A percentile compares a stretch with the other conserved stretches of the same genome.
phyloP scores from a whole-genome alignment of 331 rosid genomes.

The Quercus tomentella region DNA sequence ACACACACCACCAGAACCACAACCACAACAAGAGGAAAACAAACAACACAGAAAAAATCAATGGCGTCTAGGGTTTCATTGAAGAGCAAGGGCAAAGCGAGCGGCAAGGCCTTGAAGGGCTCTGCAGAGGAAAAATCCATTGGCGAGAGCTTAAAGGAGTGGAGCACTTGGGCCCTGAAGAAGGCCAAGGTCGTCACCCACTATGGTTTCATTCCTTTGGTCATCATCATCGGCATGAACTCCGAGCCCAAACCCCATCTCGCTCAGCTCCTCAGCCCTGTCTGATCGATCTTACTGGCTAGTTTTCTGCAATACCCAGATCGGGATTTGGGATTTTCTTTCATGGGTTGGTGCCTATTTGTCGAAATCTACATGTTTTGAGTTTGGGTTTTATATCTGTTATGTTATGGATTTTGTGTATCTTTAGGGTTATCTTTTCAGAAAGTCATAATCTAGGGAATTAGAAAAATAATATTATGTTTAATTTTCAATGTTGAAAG shows the following conservation, averaged over 20 bases:
- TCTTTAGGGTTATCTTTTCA: not conserved
- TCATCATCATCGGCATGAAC: conserved; percentile 90
- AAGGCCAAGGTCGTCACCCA: conserved; percentile 81
- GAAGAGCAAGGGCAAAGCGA: conserved; percentile 71
- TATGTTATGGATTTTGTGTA: not conserved
- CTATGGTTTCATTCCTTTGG: conserved; percentile 86
- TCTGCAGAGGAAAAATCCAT: conserved; percentile 36
- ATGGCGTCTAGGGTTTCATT: conserved; percentile 82
- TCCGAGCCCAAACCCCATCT: conserved; percentile 88
- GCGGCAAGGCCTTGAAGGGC: conserved; percentile 53
- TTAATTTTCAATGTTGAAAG: not conserved
- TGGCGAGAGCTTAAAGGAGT: conserved; percentile 53
- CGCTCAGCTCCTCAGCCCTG: conserved; percentile 93
- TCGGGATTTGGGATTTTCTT: not conserved
- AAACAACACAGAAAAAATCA: not conserved
- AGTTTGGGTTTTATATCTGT: not conserved
- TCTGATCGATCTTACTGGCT: conserved; percentile 33
- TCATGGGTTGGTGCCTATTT: conserved; percentile 28
- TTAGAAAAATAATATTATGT: not conserved
- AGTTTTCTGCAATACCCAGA: not conserved
- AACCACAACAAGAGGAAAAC: not conserved
- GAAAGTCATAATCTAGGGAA: not conserved
- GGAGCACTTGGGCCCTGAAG: conserved; percentile 75
- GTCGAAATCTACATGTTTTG: conserved; percentile 21
- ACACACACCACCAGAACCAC: no score